These are phyloP conservation scores for Citrus mangshanensis DNA, from an alignment of 345 rosid genomes.

Conservation along the genomic window DNA sequence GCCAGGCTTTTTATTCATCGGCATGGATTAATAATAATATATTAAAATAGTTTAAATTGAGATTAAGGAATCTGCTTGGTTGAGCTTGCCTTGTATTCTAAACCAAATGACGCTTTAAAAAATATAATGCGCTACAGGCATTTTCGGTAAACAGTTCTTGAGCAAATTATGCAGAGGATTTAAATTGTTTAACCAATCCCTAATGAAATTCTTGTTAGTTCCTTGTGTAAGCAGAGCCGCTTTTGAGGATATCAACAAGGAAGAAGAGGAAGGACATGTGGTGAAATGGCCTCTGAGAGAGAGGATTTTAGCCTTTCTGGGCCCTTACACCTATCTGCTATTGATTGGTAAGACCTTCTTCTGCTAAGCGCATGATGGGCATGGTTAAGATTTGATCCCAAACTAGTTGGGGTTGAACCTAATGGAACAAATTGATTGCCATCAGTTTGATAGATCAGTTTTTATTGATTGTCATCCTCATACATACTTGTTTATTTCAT, in stretches of 20 bases:
- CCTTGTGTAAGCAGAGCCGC: constrained; percentile 15
- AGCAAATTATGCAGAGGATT: background rate
- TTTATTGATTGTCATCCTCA: background rate
- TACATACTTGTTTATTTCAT: background rate
- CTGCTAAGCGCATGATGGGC: background rate
- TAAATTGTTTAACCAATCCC: background rate
- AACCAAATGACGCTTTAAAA: background rate
- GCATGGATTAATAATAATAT: too few species aligned
- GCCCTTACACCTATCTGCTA: constrained; percentile 54
- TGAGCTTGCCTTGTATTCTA: background rate
- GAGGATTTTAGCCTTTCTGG: constrained; percentile 65
- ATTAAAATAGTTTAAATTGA: background rate
- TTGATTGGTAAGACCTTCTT: constrained; percentile 55
- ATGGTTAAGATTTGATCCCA: background rate
- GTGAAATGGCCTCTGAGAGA: constrained; percentile 56
- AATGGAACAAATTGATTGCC: background rate
- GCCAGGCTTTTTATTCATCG: background rate
- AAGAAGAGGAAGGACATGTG: background rate
- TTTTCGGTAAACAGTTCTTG: background rate
- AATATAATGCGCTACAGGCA: background rate
- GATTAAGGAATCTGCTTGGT: background rate
- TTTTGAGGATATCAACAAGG: constrained; percentile 14
- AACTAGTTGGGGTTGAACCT: background rate
- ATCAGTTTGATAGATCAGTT: background rate
- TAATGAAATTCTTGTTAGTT: background rate